These are phyloP conservation scores for Penicillium sp. DNA, from an alignment of 2,329 filamentous ascomycete genomes.

Conservation along the genomic window DNA sequence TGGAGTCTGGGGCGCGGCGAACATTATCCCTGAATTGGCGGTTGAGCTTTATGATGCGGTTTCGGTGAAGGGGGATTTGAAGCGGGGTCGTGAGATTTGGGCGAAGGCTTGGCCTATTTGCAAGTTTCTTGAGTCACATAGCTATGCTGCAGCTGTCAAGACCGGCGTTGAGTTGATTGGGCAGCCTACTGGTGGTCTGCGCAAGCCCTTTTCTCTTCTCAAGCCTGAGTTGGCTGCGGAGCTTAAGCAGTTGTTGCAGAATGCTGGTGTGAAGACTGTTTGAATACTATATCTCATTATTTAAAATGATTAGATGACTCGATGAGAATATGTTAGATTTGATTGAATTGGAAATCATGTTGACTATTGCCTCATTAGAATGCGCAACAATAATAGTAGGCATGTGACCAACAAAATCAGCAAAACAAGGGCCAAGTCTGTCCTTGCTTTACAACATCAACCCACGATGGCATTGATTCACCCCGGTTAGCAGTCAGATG, in stretches of 20 bases:
- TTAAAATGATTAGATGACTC: neutral
- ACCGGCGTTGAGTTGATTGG: slow-evolving; percentile 52
- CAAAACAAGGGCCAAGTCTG: slow-evolving; percentile 33
- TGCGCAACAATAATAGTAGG: neutral
- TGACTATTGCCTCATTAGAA: neutral
- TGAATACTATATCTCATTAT: slow-evolving; percentile 3
- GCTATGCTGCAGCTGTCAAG: slow-evolving; percentile 51
- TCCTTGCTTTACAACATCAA: slow-evolving; percentile 26
- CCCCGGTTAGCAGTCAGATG: slow-evolving; percentile 22
- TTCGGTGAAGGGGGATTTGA: slow-evolving; percentile 45
- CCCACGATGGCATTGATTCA: slow-evolving; percentile 30
- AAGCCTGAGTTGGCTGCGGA: slow-evolving; percentile 34
- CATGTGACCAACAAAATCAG: slow-evolving; percentile 8
- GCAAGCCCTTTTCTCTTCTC: slow-evolving; percentile 51
- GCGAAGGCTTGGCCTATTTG: slow-evolving; percentile 52
- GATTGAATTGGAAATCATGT: neutral
- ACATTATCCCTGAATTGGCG: slow-evolving; percentile 52
- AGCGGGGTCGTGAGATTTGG: slow-evolving; percentile 49
- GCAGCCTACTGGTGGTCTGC: slow-evolving; percentile 47
- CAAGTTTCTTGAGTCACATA: slow-evolving; percentile 51
- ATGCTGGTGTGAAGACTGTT: slow-evolving; percentile 41
- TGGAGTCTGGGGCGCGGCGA: slow-evolving; percentile 53
- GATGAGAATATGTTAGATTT: neutral
- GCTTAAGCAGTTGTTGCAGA: slow-evolving; percentile 38
- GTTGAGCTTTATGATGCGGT: slow-evolving; percentile 51